phyloP scores from a whole-genome alignment of 129 eudicot genomes.

The Tagetes patula region DNA sequence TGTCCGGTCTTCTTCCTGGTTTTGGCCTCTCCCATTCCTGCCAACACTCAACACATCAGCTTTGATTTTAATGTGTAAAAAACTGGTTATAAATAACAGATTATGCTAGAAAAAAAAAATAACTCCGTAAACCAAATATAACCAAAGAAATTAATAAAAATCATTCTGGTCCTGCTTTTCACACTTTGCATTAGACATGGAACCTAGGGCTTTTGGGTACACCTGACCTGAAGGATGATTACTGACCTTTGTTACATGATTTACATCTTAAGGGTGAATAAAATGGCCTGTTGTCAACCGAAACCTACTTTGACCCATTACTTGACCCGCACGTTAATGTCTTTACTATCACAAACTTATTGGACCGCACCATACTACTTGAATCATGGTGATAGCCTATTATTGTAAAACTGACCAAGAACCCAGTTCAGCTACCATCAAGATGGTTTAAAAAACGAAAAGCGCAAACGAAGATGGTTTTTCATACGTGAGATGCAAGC shows the following conservation, averaged over 20 bases:
- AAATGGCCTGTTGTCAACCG: not conserved
- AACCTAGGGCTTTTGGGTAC: not conserved
- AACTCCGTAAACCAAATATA: not conserved
- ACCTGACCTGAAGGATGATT: not conserved
- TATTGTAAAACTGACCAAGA: not conserved
- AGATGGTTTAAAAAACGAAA: too few relatives aligned
- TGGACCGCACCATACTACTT: not conserved
- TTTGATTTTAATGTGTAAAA: not conserved
- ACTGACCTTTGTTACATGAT: not conserved
- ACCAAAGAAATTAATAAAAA: not conserved
- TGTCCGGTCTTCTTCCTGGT: constrained; percentile 85
- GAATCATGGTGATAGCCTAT: not conserved
- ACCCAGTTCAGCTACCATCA: not conserved
- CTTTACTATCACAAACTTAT: not conserved
- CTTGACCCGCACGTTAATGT: not conserved
- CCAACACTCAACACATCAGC: constrained; percentile 10
- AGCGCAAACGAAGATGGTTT: too few relatives aligned
- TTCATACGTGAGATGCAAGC: too few relatives aligned
- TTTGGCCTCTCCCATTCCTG: constrained; percentile 84
- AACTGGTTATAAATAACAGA: not conserved
- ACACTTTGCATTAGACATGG: not conserved
- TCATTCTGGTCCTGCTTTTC: not conserved
- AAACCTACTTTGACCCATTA: not conserved
- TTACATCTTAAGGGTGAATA: not conserved
- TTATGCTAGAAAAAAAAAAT: not conserved